Evolutionary conservation across 1,284 basidiomycete species (phyloP), one percentile per base, ranked within the genome.

Genomic region (Ceratobasidium sp.): DNA sequence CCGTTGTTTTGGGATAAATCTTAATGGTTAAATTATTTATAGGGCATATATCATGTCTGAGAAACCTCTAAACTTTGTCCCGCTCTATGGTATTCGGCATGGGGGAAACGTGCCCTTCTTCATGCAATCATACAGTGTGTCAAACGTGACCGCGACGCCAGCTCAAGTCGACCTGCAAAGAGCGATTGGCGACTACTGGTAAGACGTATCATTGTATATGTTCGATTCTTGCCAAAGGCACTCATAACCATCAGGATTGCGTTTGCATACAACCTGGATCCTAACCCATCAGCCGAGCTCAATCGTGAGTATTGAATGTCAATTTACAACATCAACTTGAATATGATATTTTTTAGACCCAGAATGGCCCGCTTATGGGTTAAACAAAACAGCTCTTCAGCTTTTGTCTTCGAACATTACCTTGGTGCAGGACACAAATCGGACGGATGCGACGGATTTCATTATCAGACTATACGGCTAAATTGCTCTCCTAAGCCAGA

Each of bases 271-370:
- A n/a, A n/a, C n/a, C n/a, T n/a, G n/a, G n/a, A n/a, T n/a, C n/a
- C n/a, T n/a, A n/a, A n/a, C n/a, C n/a, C n/a, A n/a, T n/a, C n/a
- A n/a, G n/a, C 28, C 4, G 15, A 42, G 20, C 20, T 33, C 26
- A 33, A 48, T 23, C 69, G 69, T 73, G 57, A 59, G 69, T 62
- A n/a, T n/a, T n/a, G n/a, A n/a, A n/a, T n/a, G n/a, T n/a, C n/a
- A n/a, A 7, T 28, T n/a, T 28, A 10, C 20, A 50, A 17, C 57
- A 20, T 10, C 7, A 61, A 38, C 28, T 10, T 10, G 1, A 6
- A 5, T 33, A 15, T 1, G 10, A 6, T 20, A 2, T 48, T 28
- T 52, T 3, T 17, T 17, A 73, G 70, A 26, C 10, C 42, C 46
- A 2, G 2, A 59, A 5, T 73, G 70, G 70, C 57, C 70, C 1